Base-by-base conservation (phyloP, 2,329 filamentous ascomycete genomes). In the Fragosphaeria purpurea region DNA sequence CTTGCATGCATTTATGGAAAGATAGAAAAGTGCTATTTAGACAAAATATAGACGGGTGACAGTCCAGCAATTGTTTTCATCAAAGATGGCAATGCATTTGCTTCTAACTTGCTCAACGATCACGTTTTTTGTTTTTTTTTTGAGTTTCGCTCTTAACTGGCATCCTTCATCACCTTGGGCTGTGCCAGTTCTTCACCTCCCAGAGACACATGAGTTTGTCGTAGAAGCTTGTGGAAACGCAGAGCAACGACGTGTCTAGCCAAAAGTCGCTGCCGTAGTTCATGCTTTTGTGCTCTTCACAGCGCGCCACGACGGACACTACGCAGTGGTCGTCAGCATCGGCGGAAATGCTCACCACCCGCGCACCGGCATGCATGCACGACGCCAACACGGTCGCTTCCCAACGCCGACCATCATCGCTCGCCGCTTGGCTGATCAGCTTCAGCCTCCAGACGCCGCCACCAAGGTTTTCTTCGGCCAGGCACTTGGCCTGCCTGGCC, bases 261-360 rank as follows among this genome's bases (percentile, higher is more conserved):
- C 77, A 73, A 52, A 81, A 77, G 65, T 90, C 89, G 59, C 85
- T 87, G 6, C 85, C 90, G 64, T 97, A 97, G 61, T 95, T 95
- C 88, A 96, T 95, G 64, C 88, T 95, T 67, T 86, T 74, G 63
- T 96, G 89, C 62, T 91, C 86, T 58, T 88, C 85, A 61, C 95
- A 95, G 48, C 75, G 77, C 0, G 77, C 82, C 44, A 90, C 57
- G 1, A 91, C 72, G 42, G 76, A 70, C 51, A 93, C 82, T 1
- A 60, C 61, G 77, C 83, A 88, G 13, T 56, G 55, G n/a, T 50
- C 68, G 53, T 55, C 65, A 1, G 66, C 59, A 1, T 63, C 61
- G 33, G 68, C 62, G 8, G 58, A 53, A 13, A 80, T 60, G 40
- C 73, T 67, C 6, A 85, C 60, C n/a, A 97, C 67, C 49, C 83